These are phyloP conservation scores for Aspergillus bridgeri DNA, from an alignment of 495 filamentous ascomycete genomes.

Conservation along the genomic window DNA sequence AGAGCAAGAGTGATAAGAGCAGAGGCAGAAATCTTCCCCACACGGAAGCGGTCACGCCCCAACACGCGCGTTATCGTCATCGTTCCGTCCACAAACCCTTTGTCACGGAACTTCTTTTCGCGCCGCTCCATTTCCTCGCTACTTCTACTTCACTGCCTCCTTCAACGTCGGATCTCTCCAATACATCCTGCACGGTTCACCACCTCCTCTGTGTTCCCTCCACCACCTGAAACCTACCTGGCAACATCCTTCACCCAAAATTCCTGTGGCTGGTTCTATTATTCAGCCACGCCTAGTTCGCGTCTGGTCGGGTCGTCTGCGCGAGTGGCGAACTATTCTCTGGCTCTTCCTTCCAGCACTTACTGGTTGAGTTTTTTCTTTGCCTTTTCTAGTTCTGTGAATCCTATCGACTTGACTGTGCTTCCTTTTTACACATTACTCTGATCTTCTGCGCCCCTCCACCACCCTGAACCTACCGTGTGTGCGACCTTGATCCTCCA, in stretches of 20 bases:
- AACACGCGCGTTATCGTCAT: slow-evolving; percentile 13
- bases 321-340: slow-evolving; percentile 39
- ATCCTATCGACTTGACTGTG: slow-evolving; percentile 7
- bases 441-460: slow-evolving; percentile 1
- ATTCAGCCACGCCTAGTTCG: slow-evolving; percentile 15
- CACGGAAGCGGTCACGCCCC: slow-evolving; percentile 21
- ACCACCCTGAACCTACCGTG: neutral
- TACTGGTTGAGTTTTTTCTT: slow-evolving; percentile 23
- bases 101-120: neutral
- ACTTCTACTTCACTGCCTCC: neutral
- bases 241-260: slow-evolving; percentile 2
- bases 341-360: slow-evolving; percentile 31
- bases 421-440: slow-evolving; percentile 9
- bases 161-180: neutral
- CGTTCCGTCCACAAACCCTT: slow-evolving; percentile 6
- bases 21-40: slow-evolving; percentile 6
- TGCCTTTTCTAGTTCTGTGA: slow-evolving; percentile 23
- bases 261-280: slow-evolving; percentile 18
- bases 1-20: neutral
- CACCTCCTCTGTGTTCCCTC: no score
- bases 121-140: neutral
- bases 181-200: no score
- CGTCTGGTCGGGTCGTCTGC: slow-evolving; percentile 12
- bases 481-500: neutral
- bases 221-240: slow-evolving; percentile 4